Evolutionary conservation across 306 rosid species (phyloP).

Genomic region (Vicia sativa): DNA sequence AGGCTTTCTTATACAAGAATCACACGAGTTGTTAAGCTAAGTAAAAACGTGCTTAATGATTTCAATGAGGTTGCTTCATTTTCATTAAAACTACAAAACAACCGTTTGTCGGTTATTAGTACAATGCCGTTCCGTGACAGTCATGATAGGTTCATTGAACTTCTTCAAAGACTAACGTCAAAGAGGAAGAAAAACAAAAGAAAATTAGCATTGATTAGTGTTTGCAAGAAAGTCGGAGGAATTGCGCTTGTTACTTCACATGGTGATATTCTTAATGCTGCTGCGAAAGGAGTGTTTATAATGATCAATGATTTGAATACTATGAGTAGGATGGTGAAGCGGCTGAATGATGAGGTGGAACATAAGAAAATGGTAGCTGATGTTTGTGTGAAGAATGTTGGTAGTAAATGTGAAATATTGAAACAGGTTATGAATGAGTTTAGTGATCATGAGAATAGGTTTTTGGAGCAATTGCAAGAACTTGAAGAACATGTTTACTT

Average conservation of each 20-base stretch:
- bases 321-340: neutral
- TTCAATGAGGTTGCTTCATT: slow-evolving; percentile 47
- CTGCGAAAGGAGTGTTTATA: no score
- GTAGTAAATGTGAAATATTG: slow-evolving; percentile 54
- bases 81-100: slow-evolving; percentile 39
- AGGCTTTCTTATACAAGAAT: slow-evolving; percentile 45
- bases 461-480: slow-evolving; percentile 79
- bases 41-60: neutral
- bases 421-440: slow-evolving; percentile 62
- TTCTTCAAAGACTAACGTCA: slow-evolving; percentile 48
- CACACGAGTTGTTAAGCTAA: slow-evolving; percentile 37
- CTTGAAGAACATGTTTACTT: slow-evolving; percentile 81
- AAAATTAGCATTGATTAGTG: slow-evolving; percentile 32
- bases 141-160: slow-evolving; percentile 43
- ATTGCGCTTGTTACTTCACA: slow-evolving; percentile 49
- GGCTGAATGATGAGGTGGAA: slow-evolving; percentile 70
- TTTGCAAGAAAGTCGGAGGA: slow-evolving; percentile 56
- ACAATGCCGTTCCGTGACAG: slow-evolving; percentile 43
- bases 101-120: slow-evolving; percentile 56
- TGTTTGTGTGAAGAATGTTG: slow-evolving; percentile 57
- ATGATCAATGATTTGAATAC: no score
- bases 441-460: slow-evolving; percentile 51
- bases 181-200: slow-evolving; percentile 41
- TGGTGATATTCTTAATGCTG: slow-evolving; percentile 42
- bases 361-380: slow-evolving; percentile 56